phyloP scores from a whole-genome alignment of 2,329 filamentous ascomycete species.

The Aureobasidium pullulans region DNA sequence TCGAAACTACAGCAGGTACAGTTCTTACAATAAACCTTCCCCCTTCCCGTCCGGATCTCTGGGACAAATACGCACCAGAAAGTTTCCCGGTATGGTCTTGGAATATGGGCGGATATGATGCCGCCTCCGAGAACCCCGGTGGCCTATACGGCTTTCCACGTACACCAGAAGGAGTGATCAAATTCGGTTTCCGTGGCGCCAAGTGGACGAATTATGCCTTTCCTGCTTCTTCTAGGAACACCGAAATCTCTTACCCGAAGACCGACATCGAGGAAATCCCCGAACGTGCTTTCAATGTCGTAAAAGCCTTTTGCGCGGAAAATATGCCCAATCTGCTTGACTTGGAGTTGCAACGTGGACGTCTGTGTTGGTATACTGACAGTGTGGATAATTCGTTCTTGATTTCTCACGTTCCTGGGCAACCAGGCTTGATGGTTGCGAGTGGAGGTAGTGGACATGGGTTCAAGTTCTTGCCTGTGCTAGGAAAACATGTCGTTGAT shows the following conservation, averaged over 20 bases:
- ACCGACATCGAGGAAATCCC: slow-evolving; percentile 19
- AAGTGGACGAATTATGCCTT: slow-evolving; percentile 23
- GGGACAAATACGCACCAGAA: slow-evolving; percentile 34
- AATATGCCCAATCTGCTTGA: slow-evolving; percentile 20
- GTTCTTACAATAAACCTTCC: slow-evolving; percentile 42
- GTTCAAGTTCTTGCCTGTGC: slow-evolving; percentile 27
- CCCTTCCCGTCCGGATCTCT: slow-evolving; percentile 28
- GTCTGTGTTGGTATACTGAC: slow-evolving; percentile 19
- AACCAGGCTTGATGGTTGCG: slow-evolving; percentile 22
- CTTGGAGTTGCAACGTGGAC: slow-evolving; percentile 14
- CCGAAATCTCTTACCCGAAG: slow-evolving; percentile 19
- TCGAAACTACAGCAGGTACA: slow-evolving; percentile 44
- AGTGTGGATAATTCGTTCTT: slow-evolving; percentile 17
- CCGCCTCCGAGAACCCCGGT: not conserved
- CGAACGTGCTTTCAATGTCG: slow-evolving; percentile 21
- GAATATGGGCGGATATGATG: slow-evolving; percentile 17
- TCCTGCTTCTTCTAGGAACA: not conserved
- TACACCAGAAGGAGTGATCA: slow-evolving; percentile 21
- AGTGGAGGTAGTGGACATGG: slow-evolving; percentile 27
- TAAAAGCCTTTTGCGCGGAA: slow-evolving; percentile 17
- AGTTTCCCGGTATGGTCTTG: slow-evolving; percentile 41
- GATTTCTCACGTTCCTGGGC: slow-evolving; percentile 14
- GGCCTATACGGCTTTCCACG: slow-evolving; percentile 22
- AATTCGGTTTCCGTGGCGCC: slow-evolving; percentile 22
- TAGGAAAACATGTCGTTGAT: slow-evolving; percentile 25